phyloP scores from a whole-genome alignment of 306 rosid species.

The Phaseolus lunatus region DNA sequence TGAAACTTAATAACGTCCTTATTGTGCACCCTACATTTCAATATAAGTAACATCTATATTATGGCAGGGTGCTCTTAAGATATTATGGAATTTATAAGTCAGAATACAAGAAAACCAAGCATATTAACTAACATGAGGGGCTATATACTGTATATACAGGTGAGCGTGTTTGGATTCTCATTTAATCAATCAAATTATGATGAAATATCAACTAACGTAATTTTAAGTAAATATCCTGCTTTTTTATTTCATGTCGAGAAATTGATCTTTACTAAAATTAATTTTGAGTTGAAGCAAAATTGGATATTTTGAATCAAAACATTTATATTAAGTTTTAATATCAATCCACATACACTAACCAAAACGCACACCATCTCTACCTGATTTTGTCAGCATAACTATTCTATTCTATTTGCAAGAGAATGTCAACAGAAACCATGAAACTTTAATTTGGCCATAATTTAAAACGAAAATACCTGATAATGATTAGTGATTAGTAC shows the following conservation, averaged over 20 bases:
- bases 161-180: neutral
- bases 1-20: neutral
- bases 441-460: slow-evolving; percentile 4
- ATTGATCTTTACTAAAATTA: neutral
- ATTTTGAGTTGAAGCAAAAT: neutral
- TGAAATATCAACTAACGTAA: neutral
- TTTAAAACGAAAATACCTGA: slow-evolving; percentile 13
- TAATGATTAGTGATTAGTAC: slow-evolving; percentile 13
- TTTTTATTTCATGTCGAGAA: neutral
- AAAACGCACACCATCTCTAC: neutral
- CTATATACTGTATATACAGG: neutral
- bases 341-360: too few species aligned
- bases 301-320: neutral
- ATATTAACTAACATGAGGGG: neutral
- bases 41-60: neutral
- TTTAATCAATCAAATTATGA: neutral
- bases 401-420: neutral
- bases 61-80: neutral
- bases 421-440: slow-evolving; percentile 6
- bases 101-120: neutral
- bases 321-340: neutral
- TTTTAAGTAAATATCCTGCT: neutral
- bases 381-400: neutral
- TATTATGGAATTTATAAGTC: neutral
- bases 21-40: slow-evolving; percentile 4